Evolutionary conservation across 148 eudicot species (phyloP).

Genomic region (Nepenthes gracilis): DNA sequence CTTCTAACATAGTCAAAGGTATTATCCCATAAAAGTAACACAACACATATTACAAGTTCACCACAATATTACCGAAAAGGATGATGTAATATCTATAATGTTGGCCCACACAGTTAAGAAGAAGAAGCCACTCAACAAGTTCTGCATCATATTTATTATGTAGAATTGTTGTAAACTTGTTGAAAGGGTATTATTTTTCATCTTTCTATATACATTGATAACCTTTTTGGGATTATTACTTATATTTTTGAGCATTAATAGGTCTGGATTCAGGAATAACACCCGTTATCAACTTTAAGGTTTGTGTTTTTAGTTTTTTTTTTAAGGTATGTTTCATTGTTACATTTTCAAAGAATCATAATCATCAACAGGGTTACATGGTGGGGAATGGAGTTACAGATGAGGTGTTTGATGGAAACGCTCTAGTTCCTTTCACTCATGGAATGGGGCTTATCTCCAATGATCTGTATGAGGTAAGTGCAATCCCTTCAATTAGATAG

Average conservation of each 20-base stretch:
- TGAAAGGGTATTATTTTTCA: neutral
- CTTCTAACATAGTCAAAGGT: conserved; percentile 82
- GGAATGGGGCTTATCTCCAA: conserved; percentile 96
- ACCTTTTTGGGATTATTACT: neutral
- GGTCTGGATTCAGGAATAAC: conserved; percentile 70
- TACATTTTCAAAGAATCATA: neutral
- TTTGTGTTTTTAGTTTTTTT: conserved; percentile 7
- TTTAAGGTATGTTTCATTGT: neutral
- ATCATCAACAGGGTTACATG: conserved; percentile 72
- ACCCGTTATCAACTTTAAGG: conserved; percentile 80
- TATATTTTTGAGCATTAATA: conserved; percentile 9
- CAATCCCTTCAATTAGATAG: neutral
- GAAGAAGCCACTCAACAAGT: no score
- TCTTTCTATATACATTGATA: conserved; percentile 1
- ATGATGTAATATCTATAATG: no score
- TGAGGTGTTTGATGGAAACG: conserved; percentile 71
- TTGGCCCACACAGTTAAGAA: no score
- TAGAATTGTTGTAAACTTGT: no score
- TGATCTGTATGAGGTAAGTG: conserved; percentile 47
- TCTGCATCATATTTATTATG: no score
- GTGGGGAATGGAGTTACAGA: conserved; percentile 96
- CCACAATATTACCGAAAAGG: no score
- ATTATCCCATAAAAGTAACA: neutral
- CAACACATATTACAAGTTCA: no score
- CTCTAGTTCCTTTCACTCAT: conserved; percentile 82